Base-by-base conservation (phyloP, 345 rosid species). In the Murraya koenigii region DNA sequence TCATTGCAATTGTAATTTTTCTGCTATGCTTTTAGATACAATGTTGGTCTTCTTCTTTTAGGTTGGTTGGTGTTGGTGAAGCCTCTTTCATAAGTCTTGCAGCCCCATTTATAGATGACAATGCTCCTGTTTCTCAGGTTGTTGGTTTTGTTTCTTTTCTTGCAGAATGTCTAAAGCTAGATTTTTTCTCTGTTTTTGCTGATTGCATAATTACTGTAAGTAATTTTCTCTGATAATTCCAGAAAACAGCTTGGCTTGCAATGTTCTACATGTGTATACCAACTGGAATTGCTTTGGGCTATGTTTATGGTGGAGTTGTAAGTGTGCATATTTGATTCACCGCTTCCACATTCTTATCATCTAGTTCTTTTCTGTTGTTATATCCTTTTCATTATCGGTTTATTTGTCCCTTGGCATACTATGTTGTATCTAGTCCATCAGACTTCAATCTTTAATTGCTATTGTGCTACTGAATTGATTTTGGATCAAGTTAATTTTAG, bases 21-120 rank as follows among this genome's bases (percentile, higher is more conserved):
- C 25, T 67, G 61, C 30, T 69, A 61, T 19, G 10, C 23, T 10
- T n/a, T 60, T 23, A 19, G 35, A 41, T 65, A 38, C 55, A 22
- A 20, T 75, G 26, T 41, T 69, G 61, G 22, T 68, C n/a, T 32
- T 74, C 32, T 75, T 71, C 69, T 44, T 81, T 55, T 83, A 94
- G 99, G 99, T 60, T 92, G 71, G 98, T 96, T 76, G 99, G 99
- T 76, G 95, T 96, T 87, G 99, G 99, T 66, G 98, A 96, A 77
- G 99, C 99, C 76, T 96, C 99, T 38, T 96, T 96, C 77, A 92
- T 96, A 69, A 92, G 98, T 88, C 99, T 96, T 79, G 99, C 99
- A 63, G 97, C 99, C 35, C 98, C 99, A 0, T 96, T 94, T 77
- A 94, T 96, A 7, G 99, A 96, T 88, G 99, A 96, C 75, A 90